These are phyloP conservation scores for Penicillium hesseltinei DNA, from an alignment of 2,329 filamentous ascomycete genomes.

Conservation along the genomic window DNA sequence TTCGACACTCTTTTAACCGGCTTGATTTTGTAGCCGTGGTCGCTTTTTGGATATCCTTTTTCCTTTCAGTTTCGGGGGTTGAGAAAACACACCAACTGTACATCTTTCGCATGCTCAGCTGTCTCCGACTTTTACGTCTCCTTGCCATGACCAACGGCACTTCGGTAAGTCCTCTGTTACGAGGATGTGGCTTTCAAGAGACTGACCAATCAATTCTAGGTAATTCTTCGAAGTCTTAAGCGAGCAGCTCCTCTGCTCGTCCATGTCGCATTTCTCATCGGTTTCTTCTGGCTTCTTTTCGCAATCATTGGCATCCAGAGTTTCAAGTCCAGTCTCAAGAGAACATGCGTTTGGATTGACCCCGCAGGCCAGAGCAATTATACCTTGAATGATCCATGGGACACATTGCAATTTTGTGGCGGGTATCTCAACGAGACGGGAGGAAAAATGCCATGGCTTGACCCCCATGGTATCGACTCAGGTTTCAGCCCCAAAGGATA, in stretches of 20 bases:
- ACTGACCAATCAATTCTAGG: slow-evolving; percentile 49
- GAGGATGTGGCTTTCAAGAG: not conserved
- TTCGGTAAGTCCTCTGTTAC: slow-evolving; percentile 59
- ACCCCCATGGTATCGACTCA: slow-evolving; percentile 52
- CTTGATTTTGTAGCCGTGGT: slow-evolving; percentile 91
- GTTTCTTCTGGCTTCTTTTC: slow-evolving; percentile 97
- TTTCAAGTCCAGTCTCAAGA: slow-evolving; percentile 80
- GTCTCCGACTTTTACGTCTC: slow-evolving; percentile 86
- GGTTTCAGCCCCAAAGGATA: slow-evolving; percentile 69
- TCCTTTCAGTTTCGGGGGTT: slow-evolving; percentile 66
- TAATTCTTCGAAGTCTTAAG: slow-evolving; percentile 92
- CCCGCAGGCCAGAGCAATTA: slow-evolving; percentile 48
- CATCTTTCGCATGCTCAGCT: slow-evolving; percentile 95
- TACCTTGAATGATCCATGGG: slow-evolving; percentile 51
- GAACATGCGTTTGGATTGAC: slow-evolving; percentile 76
- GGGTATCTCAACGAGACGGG: slow-evolving; percentile 68
- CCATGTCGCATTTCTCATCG: slow-evolving; percentile 88
- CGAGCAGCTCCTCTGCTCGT: slow-evolving; percentile 89
- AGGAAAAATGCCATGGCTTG: slow-evolving; percentile 65
- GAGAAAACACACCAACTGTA: slow-evolving; percentile 73
- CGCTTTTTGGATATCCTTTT: slow-evolving; percentile 91
- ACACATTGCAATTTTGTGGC: slow-evolving; percentile 76
- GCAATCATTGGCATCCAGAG: slow-evolving; percentile 95
- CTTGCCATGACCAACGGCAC: slow-evolving; percentile 90
- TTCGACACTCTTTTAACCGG: slow-evolving; percentile 93